Base-by-base conservation (phyloP, 495 filamentous ascomycete genomes). In the Trichoderma erinaceum region DNA sequence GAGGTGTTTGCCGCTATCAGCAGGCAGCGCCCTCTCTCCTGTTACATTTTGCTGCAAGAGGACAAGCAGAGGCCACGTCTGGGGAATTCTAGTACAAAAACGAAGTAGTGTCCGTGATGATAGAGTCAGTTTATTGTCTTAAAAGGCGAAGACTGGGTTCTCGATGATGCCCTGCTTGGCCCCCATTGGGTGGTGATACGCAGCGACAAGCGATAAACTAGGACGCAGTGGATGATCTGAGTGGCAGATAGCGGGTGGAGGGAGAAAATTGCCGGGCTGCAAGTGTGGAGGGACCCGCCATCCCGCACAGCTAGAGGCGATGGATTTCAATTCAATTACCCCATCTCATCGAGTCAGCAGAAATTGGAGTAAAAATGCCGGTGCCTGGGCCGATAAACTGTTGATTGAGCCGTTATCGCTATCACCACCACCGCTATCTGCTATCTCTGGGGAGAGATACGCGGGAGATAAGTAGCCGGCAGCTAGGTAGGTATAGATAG, bases 251-350 rank as follows among this genome's bases (percentile, higher is more conserved):
- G 50, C 50, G 21, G 25, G 27, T 29, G 56, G 23, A 61, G 56
- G 23, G 25, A 25, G 56, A 61, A 23, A 61, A 16, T 23, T 23
- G 56, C 50, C 18, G 21, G 23, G 21, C 23, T 35, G 6, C 5
- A 4, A 61, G 56, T 61, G 56, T 18, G 56, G 56, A 61, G 56
- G 27, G 56, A 61, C n/a, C 56, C 56, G 56, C 56, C 56, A 61
- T 61, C 56, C 56, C 56, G 56, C 56, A 61, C 2, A 61, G 35
- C 35, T 2, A 61, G 27, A 23, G n/a, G 21, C 3, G n/a, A 52
- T n/a, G n/a, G 18, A 8, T 11, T 12, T 18, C 27, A 23, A 58
- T 27, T 58, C 52, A 16, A 61, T 61, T 61, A 61, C 56, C 16
- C 56, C 56, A 61, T 61, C 56, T 27, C 15, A 61, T 61, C 56